Base-by-base conservation (phyloP, 441 rosid genomes). In the Macaranga tanarius region DNA sequence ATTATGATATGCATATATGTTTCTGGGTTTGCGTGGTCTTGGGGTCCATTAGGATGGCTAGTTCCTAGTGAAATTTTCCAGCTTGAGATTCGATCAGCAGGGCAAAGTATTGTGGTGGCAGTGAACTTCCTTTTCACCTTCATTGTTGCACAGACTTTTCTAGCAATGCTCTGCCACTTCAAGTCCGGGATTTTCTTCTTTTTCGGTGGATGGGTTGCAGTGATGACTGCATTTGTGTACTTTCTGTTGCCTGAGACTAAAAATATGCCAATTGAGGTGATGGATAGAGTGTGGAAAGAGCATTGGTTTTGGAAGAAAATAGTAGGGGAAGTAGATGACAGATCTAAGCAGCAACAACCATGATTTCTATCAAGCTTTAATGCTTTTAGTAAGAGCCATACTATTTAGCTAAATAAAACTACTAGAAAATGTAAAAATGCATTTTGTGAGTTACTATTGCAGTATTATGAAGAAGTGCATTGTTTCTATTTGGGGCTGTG, bases 21-120 rank as follows among this genome's bases (percentile, higher is more conserved):
- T 4, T 74, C 85, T 10, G 92, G 87, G 28, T 88, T 88, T 70
- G 88, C 84, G 0, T 84, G 88, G 88, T 90, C 95, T 0, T 86
- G 92, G 95, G 90, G 95, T 2, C 89, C 90, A 0, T 25, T 89
- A 28, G 90, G 89, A 10, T 89, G 92, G 90, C 72, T 89, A 40
- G 82, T 89, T 23, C 85, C 92, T 0, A 86, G 92, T 69, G 95
- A 89, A 76, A 86, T 86, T 57, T 90, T 86, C 67, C 85, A 88
- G 0, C n/a, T 89, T 54, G 95, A 89, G 84, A 81, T 86, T 62
- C 79, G 95, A 64, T 88, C 89, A 0, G 89, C 86, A 0, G 92
- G 84, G 0, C 92, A 86, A 58, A 85, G 88, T 65, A 78, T 89
- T 34, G 83, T 75, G 4, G 92, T 89, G 34, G 80, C 87, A 0